phyloP scores from a whole-genome alignment of 257 asterid genomes.

The Przewalskia tangutica region DNA sequence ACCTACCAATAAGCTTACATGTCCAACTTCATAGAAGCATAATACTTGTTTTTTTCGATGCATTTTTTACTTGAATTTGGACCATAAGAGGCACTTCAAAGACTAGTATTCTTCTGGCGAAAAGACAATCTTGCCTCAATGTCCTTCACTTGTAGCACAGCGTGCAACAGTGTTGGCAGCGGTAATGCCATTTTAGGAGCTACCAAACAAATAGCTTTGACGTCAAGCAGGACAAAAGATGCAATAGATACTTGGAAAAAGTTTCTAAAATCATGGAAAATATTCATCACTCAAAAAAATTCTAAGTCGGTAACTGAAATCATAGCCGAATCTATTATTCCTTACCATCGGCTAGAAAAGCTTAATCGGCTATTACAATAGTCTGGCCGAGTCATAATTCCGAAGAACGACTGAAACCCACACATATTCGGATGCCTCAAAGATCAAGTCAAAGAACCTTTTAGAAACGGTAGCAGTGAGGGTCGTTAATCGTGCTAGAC shows the following conservation, averaged over 20 bases:
- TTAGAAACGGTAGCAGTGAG: too few species aligned
- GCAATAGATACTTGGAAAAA: background rate
- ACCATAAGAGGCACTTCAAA: background rate
- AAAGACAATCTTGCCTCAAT: background rate
- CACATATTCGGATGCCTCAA: too few species aligned
- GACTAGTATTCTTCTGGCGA: background rate
- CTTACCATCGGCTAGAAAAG: too few species aligned
- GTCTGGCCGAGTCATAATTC: too few species aligned
- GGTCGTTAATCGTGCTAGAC: too few species aligned
- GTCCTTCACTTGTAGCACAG: background rate
- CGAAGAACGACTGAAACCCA: too few species aligned
- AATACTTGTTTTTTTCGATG: background rate
- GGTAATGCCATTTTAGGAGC: background rate
- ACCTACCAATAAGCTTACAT: background rate
- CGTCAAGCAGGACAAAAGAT: background rate
- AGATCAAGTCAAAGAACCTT: too few species aligned
- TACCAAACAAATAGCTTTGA: background rate
- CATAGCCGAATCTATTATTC: too few species aligned
- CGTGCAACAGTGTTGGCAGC: background rate
- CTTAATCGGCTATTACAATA: too few species aligned
- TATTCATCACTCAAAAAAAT: background rate
- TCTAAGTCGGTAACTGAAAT: too few species aligned
- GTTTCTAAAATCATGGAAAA: background rate
- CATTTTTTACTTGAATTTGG: background rate
- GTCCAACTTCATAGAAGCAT: background rate